A percentile compares a stretch with the other conserved stretches of the same genome.
phyloP scores from a whole-genome alignment of 768 basidiomycete genomes.

The Rickenella mellea region DNA sequence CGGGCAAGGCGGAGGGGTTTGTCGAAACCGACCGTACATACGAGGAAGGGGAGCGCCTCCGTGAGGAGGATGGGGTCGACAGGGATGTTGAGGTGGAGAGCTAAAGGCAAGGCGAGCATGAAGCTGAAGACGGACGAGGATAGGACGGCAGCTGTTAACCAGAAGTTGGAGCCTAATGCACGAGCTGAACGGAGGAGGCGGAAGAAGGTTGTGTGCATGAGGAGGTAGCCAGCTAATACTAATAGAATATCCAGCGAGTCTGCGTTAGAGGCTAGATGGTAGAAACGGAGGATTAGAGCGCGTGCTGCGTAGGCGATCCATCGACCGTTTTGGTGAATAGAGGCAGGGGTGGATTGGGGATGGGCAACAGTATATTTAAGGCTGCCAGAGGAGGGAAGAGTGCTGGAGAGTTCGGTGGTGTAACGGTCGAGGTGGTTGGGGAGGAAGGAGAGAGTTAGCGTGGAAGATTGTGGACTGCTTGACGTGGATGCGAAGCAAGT shows the following conservation, averaged over 20 bases:
- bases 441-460: constrained; percentile 32
- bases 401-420: constrained; percentile 31
- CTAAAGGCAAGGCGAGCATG: constrained; percentile 70
- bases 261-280: constrained; percentile 84
- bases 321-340: constrained; percentile 4
- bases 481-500: not conserved
- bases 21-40: constrained; percentile 97
- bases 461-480: not conserved
- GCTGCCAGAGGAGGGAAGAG: constrained; percentile 47
- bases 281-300: constrained; percentile 72
- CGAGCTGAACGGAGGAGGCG: constrained; percentile 84
- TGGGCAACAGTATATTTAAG: constrained; percentile 13
- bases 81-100: constrained; percentile 64
- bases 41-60: constrained; percentile 94
- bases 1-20: constrained; percentile 89
- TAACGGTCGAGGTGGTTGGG: constrained; percentile 33
- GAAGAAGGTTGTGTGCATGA: constrained; percentile 95
- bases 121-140: constrained; percentile 77
- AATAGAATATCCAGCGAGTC: constrained; percentile 94
- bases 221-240: constrained; percentile 84
- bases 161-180: constrained; percentile 68
- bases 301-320: constrained; percentile 87
- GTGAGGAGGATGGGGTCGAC: constrained; percentile 90
- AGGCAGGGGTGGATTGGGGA: constrained; percentile 4
- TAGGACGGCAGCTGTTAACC: constrained; percentile 68